Base-by-base conservation (phyloP, 805 yeast genomes). In the Groenewaldozyma salmanticensis region DNA sequence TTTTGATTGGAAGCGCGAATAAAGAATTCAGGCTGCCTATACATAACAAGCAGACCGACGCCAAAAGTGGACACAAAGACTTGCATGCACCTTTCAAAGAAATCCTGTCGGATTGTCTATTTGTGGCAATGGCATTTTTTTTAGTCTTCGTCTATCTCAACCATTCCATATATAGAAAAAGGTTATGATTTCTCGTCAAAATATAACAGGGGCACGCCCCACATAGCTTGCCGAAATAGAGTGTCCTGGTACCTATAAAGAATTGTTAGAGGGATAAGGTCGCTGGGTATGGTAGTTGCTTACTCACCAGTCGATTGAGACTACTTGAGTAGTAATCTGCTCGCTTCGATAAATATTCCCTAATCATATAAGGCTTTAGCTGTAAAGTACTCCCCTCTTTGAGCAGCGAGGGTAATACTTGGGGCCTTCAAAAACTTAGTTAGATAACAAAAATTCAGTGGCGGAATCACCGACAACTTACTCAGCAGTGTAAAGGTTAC, bases 401-500 rank as follows among this genome's bases (percentile, higher is more conserved):
- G 2, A 86, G 77, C 53, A 87, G 68, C 1, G 94, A 82, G 47
- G 77, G 77, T 41, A 87, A 64, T 51, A 84, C 70, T 43, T 82
- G 82, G 1, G 90, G 81, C 32, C 52, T 48, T n/a, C 31, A 24
- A 44, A 43, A 24, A n/a, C 15, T 37, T 27, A 42, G 31, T 35
- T 17, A 24, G 16, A 29, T 4, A 4, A 21, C 36, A 24, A 24
- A 24, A 4, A 18, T 22, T 21, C 21, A 27, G 16, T 19, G 18
- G 29, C 39, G 29, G 13, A 24, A 7, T 24, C 13, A 7, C 13
- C 35, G 22, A 42, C 6, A 4, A 45, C 52, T 24, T 45, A 48
- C 54, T 83, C 92, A 15, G 85, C 94, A 0, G 94, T 80, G 58
- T 79, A 88, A 44, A 88, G 64, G 52, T 84, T 85, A 24, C 90